Conservation (phyloP, 805 yeast species). For the Candida sithepensis region DNA sequence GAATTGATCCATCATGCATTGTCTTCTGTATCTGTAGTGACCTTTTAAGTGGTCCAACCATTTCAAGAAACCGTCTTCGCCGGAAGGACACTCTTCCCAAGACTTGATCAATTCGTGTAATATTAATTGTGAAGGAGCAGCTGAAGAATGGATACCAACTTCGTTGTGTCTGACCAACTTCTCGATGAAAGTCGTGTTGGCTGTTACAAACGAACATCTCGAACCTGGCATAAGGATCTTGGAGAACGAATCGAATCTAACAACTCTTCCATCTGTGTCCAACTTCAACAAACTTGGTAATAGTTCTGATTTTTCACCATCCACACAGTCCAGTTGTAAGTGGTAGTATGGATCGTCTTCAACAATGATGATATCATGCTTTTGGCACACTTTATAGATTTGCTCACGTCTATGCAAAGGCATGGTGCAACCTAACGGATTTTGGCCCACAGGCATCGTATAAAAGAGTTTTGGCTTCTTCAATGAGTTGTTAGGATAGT, state of each 20-base stretch:
- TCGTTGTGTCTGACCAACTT: conserved; percentile 58
- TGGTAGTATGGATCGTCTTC: conserved; percentile 90
- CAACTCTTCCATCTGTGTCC: conserved; percentile 74
- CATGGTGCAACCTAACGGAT: conserved; percentile 77
- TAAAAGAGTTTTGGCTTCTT: conserved; percentile 56
- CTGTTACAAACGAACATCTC: conserved; percentile 71
- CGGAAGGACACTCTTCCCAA: conserved; percentile 46
- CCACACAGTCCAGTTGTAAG: conserved; percentile 53
- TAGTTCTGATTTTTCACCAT: conserved; percentile 38
- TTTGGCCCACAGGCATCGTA: conserved; percentile 79
- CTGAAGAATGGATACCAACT: conserved; percentile 67
- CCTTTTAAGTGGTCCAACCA: conserved; percentile 65
- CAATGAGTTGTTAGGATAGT: conserved; percentile 12
- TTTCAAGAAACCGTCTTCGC: conserved; percentile 54
- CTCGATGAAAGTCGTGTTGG: conserved; percentile 52
- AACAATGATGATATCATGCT: conserved; percentile 65
- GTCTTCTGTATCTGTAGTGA: conserved; percentile 64
- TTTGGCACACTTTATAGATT: conserved; percentile 57
- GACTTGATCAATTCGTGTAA: conserved; percentile 53
- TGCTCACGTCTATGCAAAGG: conserved; percentile 51
- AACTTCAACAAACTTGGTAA: conserved; percentile 63
- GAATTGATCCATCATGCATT: conserved; percentile 51
- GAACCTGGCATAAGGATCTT: conserved; percentile 78
- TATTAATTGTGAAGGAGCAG: conserved; percentile 68
- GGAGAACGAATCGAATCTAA: conserved; percentile 75